A percentile compares a stretch with the other conserved stretches of the same genome.
Evolutionary conservation across 345 rosid genomes (phyloP).

Genomic region (Populus simonii): DNA sequence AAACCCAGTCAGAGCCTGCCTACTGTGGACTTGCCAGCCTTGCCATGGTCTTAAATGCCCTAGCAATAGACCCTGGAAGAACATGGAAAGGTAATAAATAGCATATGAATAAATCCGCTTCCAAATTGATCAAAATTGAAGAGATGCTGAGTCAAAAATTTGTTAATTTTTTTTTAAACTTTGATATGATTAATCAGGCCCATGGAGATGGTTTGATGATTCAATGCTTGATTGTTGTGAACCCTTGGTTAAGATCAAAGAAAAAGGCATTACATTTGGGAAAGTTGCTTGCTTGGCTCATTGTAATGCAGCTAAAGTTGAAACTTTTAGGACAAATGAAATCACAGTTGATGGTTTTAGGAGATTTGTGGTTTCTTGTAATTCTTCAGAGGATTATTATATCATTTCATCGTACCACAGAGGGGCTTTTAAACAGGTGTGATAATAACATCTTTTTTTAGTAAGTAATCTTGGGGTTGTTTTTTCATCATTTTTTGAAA

Average conservation of each 20-base stretch:
- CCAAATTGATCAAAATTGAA: not conserved
- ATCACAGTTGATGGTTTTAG: conserved; percentile 27
- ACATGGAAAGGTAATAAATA: conserved; percentile 38
- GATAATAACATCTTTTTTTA: not conserved
- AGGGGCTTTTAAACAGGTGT: conserved; percentile 32
- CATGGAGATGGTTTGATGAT: conserved; percentile 46
- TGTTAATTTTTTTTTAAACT: not conserved
- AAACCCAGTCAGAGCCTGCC: conserved; percentile 50
- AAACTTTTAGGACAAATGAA: conserved; percentile 24
- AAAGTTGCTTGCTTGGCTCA: conserved; percentile 39
- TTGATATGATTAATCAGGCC: conserved; percentile 20
- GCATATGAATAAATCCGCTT: not conserved
- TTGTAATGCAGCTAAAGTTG: conserved; percentile 37
- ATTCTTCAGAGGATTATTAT: conserved; percentile 27
- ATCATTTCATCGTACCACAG: conserved; percentile 32
- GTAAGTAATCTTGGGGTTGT: not conserved
- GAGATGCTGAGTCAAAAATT: not conserved
- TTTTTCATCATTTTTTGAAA: not conserved
- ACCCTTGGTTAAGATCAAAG: conserved; percentile 27
- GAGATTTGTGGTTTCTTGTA: conserved; percentile 18
- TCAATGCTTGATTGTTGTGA: conserved; percentile 44
- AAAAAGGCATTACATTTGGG: conserved; percentile 30
- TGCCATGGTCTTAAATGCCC: conserved; percentile 43
- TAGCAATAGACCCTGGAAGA: conserved; percentile 40
- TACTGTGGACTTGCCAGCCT: conserved; percentile 45